Percentiles rank a stretch among this genome's conserved stretches.
Conservation (phyloP, 345 rosid genomes). For the Pistacia atlantica region DNA sequence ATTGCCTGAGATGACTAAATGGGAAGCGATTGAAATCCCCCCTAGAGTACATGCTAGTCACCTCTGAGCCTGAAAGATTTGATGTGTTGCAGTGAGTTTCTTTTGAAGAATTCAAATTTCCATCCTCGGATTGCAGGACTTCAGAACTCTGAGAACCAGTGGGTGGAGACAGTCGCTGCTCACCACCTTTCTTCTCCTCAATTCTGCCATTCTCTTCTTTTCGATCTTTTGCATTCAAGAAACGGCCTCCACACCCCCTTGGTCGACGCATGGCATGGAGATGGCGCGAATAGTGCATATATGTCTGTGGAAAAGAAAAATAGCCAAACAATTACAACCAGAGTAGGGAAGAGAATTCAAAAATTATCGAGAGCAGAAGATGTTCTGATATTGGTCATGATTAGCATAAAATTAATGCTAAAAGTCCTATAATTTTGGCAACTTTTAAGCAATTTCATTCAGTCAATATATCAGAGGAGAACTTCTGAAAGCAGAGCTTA, state of each 20-base stretch:
- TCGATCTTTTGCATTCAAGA: slow-evolving; percentile 62
- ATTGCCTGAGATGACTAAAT: slow-evolving; percentile 38
- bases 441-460: neutral
- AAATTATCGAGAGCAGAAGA: slow-evolving; percentile 8
- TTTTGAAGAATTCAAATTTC: slow-evolving; percentile 60
- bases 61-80: slow-evolving; percentile 66
- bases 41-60: slow-evolving; percentile 66
- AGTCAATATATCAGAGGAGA: neutral
- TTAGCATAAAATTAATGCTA: neutral
- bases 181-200: slow-evolving; percentile 35
- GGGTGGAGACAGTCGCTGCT: slow-evolving; percentile 31
- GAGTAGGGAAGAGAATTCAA: neutral
- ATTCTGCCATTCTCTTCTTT: slow-evolving; percentile 30
- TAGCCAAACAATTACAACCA: neutral
- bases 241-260: slow-evolving; percentile 96
- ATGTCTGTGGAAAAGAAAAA: slow-evolving; percentile 56
- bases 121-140: slow-evolving; percentile 73
- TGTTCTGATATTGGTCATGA: neutral
- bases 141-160: slow-evolving; percentile 80
- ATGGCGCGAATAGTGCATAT: slow-evolving; percentile 91
- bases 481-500: neutral
- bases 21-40: slow-evolving; percentile 33
- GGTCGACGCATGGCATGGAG: slow-evolving; percentile 97
- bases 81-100: slow-evolving; percentile 45
- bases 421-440: neutral